Evolutionary conservation across 2,329 filamentous ascomycete species (phyloP), one percentile per base, ranked within the genome.

Genomic region (Verticillium tricorpus): DNA sequence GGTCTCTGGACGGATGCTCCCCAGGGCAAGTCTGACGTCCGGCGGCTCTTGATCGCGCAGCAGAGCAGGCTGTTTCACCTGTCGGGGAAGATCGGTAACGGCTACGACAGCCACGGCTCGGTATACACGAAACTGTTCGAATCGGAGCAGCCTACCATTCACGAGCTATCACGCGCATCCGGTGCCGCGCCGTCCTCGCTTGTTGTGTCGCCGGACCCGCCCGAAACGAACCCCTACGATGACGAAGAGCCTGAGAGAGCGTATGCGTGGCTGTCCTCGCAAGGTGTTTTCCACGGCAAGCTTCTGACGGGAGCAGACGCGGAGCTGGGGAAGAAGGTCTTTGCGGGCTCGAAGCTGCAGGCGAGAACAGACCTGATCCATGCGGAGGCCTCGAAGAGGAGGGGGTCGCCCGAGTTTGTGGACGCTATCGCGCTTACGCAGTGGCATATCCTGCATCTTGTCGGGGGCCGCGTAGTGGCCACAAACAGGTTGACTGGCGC

Each of bases 91-190:
- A 84, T 91, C 25, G 91, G 89, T 15, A 85, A 87, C 62, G 85
- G 87, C 62, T 89, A 89, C 66, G 93, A 97, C 69, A 91, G 92
- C 55, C 89, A 90, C 67, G 89, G 89, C 1, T 93, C 92, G 0
- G 91, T 97, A 65, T 99, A 96, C 74, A 87, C 90, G 1, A 90
- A 87, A 65, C 78, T 99, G 32, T 97, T 99, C 70, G 94, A 98
- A 70, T 86, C 86, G 8, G 94, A 98, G 74, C 88, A 89, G 59
- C 92, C 93, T 0, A 84, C 87, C 2, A 80, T 90, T 1, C 88
- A 97, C 72, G 91, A 96, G 69, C 78, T 91, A 9, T 80, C 86
- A 11, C 82, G 85, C 56, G 77, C 88, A 1, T 82, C 86, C 1
- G 75, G 79, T 5, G 79, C 82, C 1, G 84, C 87, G 2, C 81